Evolutionary conservation across 306 rosid species (phyloP).

Genomic region (Elaeagnus macrophylla): DNA sequence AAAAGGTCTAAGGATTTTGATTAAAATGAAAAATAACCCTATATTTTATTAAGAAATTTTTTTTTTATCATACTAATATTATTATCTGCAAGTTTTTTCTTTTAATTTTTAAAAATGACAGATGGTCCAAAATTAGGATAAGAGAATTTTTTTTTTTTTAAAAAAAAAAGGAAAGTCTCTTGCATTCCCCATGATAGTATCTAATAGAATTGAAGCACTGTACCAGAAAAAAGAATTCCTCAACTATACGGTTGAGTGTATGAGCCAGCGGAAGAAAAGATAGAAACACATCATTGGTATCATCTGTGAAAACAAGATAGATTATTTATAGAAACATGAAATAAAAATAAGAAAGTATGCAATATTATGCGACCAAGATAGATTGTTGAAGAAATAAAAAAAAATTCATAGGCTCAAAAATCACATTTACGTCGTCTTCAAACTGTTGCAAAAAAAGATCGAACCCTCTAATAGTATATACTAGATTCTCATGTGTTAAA

Average conservation of each 20-base stretch:
- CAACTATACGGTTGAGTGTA: constrained; percentile 62
- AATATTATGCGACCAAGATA: too few relatives aligned
- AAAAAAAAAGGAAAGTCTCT: background rate
- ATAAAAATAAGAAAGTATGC: too few relatives aligned
- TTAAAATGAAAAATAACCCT: too few relatives aligned
- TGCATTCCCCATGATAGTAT: constrained; percentile 78
- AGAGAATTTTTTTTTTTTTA: too few relatives aligned
- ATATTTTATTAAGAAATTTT: too few relatives aligned
- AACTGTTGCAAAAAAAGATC: constrained; percentile 70
- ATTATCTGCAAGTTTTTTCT: too few relatives aligned
- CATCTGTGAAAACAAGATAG: too few relatives aligned
- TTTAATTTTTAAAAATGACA: too few relatives aligned
- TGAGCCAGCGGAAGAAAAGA: constrained; percentile 92
- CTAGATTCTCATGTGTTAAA: too few relatives aligned
- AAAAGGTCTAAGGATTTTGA: background rate
- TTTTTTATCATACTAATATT: too few relatives aligned
- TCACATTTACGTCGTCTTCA: constrained; percentile 61
- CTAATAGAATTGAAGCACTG: constrained; percentile 78
- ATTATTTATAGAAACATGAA: too few relatives aligned
- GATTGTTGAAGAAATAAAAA: too few relatives aligned
- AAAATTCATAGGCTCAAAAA: constrained; percentile 3
- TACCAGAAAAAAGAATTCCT: constrained; percentile 70
- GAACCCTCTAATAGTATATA: constrained; percentile 50
- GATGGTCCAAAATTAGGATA: background rate
- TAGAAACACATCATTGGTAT: constrained; percentile 61